A percentile compares a stretch with the other conserved stretches of the same genome.
phyloP scores from a whole-genome alignment of 2,329 filamentous ascomycete genomes.

The Colletotrichum aenigma region DNA sequence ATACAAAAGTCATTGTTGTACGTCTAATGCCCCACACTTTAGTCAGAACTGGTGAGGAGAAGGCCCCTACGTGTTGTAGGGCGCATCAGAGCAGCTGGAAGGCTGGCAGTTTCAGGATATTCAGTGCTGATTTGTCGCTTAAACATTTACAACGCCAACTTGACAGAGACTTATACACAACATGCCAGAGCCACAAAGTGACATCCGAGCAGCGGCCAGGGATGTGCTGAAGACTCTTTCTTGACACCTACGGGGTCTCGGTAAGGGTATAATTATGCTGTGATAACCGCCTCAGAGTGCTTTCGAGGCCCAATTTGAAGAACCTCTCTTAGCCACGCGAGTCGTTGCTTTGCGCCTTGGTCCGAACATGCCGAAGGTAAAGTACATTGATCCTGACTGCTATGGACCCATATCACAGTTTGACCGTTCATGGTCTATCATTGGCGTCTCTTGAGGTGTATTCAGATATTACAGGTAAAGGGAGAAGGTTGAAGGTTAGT shows the following conservation, averaged over 20 bases:
- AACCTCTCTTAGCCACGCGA: no score
- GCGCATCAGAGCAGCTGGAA: not conserved
- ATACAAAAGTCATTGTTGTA: accelerated
- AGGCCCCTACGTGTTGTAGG: accelerated
- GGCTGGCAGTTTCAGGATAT: not conserved
- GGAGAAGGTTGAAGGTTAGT: not conserved
- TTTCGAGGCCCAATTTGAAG: not conserved
- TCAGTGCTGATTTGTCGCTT: no score
- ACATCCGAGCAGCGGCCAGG: accelerated
- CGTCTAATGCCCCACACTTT: not conserved
- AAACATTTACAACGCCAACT: not conserved
- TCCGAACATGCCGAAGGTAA: not conserved
- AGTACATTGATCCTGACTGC: accelerated
- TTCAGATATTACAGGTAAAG: not conserved
- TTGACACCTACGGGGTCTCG: accelerated
- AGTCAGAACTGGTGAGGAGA: accelerated
- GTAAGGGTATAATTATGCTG: accelerated
- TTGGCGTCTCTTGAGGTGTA: not conserved
- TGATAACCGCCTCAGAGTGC: accelerated
- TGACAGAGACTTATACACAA: not conserved
- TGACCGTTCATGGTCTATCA: not conserved
- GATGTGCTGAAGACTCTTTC: accelerated
- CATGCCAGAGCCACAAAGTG: not conserved
- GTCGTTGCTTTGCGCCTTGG: not conserved
- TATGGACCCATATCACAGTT: accelerated